Evolutionary conservation across 176 grass and related monocot species (phyloP).

Genomic region (Hordeum marinum): DNA sequence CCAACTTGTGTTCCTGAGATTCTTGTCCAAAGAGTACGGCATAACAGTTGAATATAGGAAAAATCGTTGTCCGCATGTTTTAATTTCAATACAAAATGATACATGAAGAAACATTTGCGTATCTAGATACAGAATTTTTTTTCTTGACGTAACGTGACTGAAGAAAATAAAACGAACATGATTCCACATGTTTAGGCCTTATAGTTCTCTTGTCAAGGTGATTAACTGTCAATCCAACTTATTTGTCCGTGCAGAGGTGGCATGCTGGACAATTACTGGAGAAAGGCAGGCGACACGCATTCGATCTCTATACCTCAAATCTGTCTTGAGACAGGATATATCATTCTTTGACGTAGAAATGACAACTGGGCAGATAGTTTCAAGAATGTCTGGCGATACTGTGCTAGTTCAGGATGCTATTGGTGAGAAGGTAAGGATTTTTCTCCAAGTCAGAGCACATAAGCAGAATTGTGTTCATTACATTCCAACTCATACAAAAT

Average conservation of each 20-base stretch:
- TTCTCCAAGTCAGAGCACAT: background rate
- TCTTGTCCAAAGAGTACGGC: background rate
- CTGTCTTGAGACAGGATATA: conserved; percentile 73
- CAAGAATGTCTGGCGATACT: conserved; percentile 63
- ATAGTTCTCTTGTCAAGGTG: background rate
- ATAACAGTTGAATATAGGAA: background rate
- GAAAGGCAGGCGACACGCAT: conserved; percentile 66
- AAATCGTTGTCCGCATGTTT: background rate
- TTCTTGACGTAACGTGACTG: background rate
- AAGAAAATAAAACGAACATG: background rate
- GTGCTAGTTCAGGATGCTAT: conserved; percentile 68
- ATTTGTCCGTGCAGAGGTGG: conserved; percentile 43
- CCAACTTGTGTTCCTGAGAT: background rate
- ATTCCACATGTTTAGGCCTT: background rate
- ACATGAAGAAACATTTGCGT: background rate
- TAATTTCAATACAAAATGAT: background rate
- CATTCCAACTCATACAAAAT: background rate
- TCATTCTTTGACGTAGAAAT: conserved; percentile 74
- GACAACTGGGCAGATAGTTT: conserved; percentile 48
- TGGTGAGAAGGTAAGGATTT: conserved; percentile 64
- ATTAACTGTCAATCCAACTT: background rate
- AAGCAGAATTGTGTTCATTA: background rate
- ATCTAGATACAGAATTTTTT: background rate
- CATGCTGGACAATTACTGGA: conserved; percentile 79
- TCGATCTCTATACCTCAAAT: conserved; percentile 69